phyloP scores from a whole-genome alignment of 495 filamentous ascomycete species.

The Parmelia sp. region DNA sequence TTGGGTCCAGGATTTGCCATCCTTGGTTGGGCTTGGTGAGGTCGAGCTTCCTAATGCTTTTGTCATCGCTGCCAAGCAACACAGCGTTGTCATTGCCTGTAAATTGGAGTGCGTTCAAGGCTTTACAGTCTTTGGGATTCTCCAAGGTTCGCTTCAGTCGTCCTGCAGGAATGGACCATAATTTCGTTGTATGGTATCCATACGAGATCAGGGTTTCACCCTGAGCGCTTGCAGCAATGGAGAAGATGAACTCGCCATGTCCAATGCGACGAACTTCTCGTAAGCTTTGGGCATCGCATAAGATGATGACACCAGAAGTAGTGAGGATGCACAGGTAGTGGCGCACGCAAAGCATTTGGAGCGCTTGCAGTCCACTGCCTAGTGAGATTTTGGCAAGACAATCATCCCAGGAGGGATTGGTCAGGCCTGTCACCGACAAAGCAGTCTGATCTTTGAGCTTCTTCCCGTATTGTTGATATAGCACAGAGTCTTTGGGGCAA shows the following conservation, averaged over 20 bases:
- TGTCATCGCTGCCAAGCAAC: slow-evolving; percentile 24
- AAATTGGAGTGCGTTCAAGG: slow-evolving; percentile 22
- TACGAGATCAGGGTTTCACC: slow-evolving; percentile 23
- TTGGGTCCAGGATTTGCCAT: slow-evolving; percentile 21
- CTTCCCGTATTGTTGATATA: slow-evolving; percentile 24
- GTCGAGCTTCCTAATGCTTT: slow-evolving; percentile 22
- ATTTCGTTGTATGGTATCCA: slow-evolving; percentile 19
- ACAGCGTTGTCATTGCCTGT: slow-evolving; percentile 17
- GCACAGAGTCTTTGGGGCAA: slow-evolving; percentile 29
- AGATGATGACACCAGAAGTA: slow-evolving; percentile 17
- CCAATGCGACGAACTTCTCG: slow-evolving; percentile 17
- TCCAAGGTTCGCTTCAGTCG: background rate
- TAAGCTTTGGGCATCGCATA: slow-evolving; percentile 25
- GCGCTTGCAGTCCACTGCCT: slow-evolving; percentile 12
- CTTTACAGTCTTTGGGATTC: slow-evolving; percentile 22
- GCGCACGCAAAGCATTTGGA: slow-evolving; percentile 17
- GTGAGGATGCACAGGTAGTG: slow-evolving; percentile 24
- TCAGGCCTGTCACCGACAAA: slow-evolving; percentile 20
- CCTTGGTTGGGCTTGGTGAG: slow-evolving; percentile 5
- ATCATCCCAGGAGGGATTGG: slow-evolving; percentile 28
- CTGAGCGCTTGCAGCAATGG: slow-evolving; percentile 14
- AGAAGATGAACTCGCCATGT: slow-evolving; percentile 21
- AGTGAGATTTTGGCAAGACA: slow-evolving; percentile 22
- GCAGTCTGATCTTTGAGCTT: background rate
- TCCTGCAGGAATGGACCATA: slow-evolving; percentile 20